Conservation (phyloP, 179 eudicot species). For the Gypsophila paniculata region DNA sequence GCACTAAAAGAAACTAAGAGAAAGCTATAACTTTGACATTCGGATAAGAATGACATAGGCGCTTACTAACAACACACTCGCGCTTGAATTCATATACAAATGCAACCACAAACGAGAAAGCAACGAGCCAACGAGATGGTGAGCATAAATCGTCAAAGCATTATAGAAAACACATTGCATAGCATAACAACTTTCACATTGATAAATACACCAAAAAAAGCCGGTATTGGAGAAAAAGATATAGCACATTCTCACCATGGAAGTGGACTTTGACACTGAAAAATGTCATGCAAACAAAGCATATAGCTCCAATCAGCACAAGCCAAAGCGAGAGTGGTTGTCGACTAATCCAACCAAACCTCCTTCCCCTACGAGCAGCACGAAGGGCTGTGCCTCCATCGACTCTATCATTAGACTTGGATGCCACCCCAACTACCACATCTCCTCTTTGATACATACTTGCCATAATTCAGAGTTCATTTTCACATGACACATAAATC, state of each 20-base stretch:
- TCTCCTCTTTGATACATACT: slow-evolving; percentile 50
- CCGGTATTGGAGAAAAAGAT: background rate
- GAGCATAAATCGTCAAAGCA: background rate
- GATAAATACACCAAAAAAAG: background rate
- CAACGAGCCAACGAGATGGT: slow-evolving; percentile 4
- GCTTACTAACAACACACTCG: background rate
- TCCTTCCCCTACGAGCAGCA: slow-evolving; percentile 46
- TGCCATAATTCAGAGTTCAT: slow-evolving; percentile 37
- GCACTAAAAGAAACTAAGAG: background rate
- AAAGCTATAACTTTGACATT: background rate
- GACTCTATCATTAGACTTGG: slow-evolving; percentile 40
- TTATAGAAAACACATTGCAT: background rate
- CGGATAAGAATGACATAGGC: background rate
- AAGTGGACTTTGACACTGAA: slow-evolving; percentile 58
- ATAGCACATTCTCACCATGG: slow-evolving; percentile 49
- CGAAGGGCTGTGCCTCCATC: slow-evolving; percentile 38
- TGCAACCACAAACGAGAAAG: background rate
- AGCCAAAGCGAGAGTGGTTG: slow-evolving; percentile 52
- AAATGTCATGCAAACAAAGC: slow-evolving; percentile 46
- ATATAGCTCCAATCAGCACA: slow-evolving; percentile 50
- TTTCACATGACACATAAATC: slow-evolving; percentile 26
- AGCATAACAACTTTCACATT: background rate
- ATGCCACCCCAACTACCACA: slow-evolving; percentile 25
- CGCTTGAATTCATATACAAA: background rate
- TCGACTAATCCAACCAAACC: slow-evolving; percentile 47